These are phyloP conservation scores for Helotiales sp. DNA, from an alignment of 2,329 filamentous ascomycete species.

Conservation along the genomic window DNA sequence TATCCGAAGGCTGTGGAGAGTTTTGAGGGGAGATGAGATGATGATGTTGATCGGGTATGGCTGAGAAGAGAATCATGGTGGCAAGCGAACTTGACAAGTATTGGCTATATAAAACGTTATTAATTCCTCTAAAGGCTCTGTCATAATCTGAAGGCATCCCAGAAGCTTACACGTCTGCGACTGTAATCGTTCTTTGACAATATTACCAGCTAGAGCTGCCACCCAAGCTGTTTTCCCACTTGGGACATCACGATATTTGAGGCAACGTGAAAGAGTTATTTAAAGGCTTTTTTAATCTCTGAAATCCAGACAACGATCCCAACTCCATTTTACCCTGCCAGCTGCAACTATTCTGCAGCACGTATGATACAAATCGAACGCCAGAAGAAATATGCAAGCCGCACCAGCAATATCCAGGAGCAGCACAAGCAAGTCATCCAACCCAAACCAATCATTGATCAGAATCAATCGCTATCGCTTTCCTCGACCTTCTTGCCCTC, in stretches of 20 bases:
- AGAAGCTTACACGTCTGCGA: too few relatives aligned
- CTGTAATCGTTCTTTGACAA: too few relatives aligned
- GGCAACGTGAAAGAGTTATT: not conserved
- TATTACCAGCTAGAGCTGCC: too few relatives aligned
- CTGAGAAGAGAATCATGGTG: too few relatives aligned
- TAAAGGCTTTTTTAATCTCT: not conserved
- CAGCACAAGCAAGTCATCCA: conserved; percentile 27
- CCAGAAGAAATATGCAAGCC: conserved; percentile 21
- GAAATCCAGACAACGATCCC: not conserved
- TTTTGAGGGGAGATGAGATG: conserved; percentile 1
- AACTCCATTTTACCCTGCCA: conserved; percentile 25
- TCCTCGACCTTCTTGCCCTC: conserved; percentile 38
- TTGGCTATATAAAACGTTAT: too few relatives aligned
- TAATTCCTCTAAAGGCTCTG: too few relatives aligned
- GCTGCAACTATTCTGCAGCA: conserved; percentile 23
- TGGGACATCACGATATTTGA: not conserved
- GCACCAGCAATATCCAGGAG: conserved; percentile 21
- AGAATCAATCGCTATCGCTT: conserved; percentile 47
- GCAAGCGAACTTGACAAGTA: too few relatives aligned
- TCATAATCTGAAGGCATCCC: too few relatives aligned
- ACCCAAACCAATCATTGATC: not conserved
- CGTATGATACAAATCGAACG: conserved; percentile 29
- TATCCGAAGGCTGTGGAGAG: conserved; percentile 3
- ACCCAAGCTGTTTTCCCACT: not conserved
- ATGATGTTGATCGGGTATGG: too few relatives aligned